Base-by-base conservation (phyloP, 805 yeast species). In the Saturnispora zaruensis region DNA sequence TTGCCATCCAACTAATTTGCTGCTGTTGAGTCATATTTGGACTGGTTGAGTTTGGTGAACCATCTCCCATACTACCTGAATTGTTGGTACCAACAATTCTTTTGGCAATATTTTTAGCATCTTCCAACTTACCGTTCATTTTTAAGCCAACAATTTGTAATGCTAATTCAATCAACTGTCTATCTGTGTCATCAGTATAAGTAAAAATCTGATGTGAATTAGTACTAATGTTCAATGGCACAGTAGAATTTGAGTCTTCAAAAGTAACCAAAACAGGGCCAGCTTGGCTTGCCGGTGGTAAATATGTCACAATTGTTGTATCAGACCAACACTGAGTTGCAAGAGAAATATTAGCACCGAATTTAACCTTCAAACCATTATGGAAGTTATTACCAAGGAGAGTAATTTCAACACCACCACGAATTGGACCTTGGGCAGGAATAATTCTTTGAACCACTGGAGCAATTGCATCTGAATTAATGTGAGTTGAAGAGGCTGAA, bases 261-360 rank as follows among this genome's bases (percentile, higher is more conserved):
- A 93, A 84, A n/a, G 90, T 77, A 3, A 93, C 97, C 50, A 86
- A 72, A 2, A 93, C 99, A 56, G 90, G 96, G 0, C 98, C 98
- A 0, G 96, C 84, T 51, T 77, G 79, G 9, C 83, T 68, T 1
- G 97, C 87, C 3, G 99, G 97, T 3, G 99, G 99, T 45, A 93
- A 71, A 59, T 86, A 88, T 0, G 98, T 88, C 2, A 93, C 96
- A 48, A 93, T 85, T 0, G 99, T 93, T 1, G 93, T 77, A 37
- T 86, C 93, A 44, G 95, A 87, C 99, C 99, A 93, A 66, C 96
- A 90, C 61, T 89, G 96, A 0, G 97, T 88, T 3, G 93, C 84
- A 30, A 86, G 66, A 0, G 93, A 88, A 51, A 75, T 70, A 61
- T 81, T 81, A 11, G 83, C 80, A 32, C 99, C 99, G 68, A 93